These are phyloP conservation scores for Angomonas ambiguus DNA, from an alignment of 208 protist species.

Conservation along the genomic window DNA sequence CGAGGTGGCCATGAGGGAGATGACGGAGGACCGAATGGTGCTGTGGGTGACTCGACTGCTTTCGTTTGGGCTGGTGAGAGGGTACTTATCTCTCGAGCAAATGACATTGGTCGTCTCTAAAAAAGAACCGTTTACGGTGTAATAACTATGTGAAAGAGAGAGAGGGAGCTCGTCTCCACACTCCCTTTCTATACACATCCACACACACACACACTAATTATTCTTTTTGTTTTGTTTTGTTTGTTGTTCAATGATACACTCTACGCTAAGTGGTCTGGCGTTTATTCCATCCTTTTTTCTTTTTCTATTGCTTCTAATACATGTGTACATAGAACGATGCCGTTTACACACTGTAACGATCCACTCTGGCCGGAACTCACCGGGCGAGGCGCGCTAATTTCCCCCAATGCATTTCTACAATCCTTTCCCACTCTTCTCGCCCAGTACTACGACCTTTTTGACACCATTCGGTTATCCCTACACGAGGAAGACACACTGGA, in stretches of 20 bases:
- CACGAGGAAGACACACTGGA: no score
- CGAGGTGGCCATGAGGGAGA: constrained; percentile 17
- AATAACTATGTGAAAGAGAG: neutral
- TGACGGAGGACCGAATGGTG: constrained; percentile 63
- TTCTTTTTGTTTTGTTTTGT: neutral
- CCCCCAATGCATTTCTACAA: no score
- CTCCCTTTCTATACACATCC: neutral
- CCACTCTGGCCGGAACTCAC: no score
- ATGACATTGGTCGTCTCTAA: constrained; percentile 76
- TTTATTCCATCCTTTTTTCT: constrained; percentile 9
- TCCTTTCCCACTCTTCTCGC: no score
- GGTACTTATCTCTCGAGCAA: constrained; percentile 82
- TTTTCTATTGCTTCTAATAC: constrained; percentile 1
- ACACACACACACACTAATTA: neutral
- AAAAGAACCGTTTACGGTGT: constrained; percentile 54
- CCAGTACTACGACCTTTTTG: no score
- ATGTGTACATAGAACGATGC: neutral
- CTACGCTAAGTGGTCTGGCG: no score
- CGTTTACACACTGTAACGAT: neutral
- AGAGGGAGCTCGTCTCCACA: no score
- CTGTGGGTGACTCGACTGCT: constrained; percentile 73
- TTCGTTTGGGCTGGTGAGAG: constrained; percentile 52
- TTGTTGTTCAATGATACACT: neutral
- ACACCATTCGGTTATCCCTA: no score
- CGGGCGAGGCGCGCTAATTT: no score